phyloP scores from a whole-genome alignment of 352 stramenopile species.

The Pythium dissimile region DNA sequence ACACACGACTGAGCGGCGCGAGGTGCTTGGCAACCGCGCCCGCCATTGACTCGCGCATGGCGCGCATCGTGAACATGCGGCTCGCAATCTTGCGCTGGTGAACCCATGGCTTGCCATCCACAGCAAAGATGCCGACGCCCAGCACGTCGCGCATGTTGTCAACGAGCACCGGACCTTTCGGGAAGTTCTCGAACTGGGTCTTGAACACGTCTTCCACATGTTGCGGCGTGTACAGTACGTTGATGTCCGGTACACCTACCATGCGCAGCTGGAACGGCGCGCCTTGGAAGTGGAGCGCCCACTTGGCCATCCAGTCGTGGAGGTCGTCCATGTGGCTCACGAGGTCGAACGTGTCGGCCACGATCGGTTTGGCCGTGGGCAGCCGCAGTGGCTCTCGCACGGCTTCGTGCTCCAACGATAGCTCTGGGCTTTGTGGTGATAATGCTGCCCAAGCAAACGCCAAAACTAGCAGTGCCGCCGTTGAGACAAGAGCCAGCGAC shows the following conservation, averaged over 20 bases:
- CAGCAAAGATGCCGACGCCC: slow-evolving; percentile 51
- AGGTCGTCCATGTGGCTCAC: slow-evolving; percentile 23
- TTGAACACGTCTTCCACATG: slow-evolving; percentile 53
- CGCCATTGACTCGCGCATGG: slow-evolving; percentile 46
- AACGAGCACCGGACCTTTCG: slow-evolving; percentile 38
- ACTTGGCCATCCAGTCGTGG: slow-evolving; percentile 47
- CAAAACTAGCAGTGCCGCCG: too few species aligned
- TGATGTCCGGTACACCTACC: slow-evolving; percentile 28
- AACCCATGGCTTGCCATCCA: slow-evolving; percentile 41
- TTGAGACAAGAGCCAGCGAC: too few species aligned
- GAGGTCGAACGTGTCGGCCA: slow-evolving; percentile 39
- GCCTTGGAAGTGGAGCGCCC: slow-evolving; percentile 26
- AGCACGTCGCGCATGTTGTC: slow-evolving; percentile 31
- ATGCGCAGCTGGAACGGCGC: slow-evolving; percentile 33
- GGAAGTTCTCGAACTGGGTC: slow-evolving; percentile 69
- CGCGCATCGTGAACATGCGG: slow-evolving; percentile 44
- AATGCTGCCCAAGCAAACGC: too few species aligned
- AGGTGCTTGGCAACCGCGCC: slow-evolving; percentile 25
- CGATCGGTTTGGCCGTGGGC: too few species aligned
- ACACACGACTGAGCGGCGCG: slow-evolving; percentile 23
- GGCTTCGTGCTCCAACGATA: too few species aligned
- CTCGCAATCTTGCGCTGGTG: slow-evolving; percentile 53
- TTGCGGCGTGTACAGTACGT: slow-evolving; percentile 36
- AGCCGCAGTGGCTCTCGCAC: too few species aligned
- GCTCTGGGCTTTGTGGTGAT: too few species aligned